These are phyloP conservation scores for Glomus cerebriforme DNA, from an alignment of 192 early-diverging fungal species.

Conservation along the genomic window DNA sequence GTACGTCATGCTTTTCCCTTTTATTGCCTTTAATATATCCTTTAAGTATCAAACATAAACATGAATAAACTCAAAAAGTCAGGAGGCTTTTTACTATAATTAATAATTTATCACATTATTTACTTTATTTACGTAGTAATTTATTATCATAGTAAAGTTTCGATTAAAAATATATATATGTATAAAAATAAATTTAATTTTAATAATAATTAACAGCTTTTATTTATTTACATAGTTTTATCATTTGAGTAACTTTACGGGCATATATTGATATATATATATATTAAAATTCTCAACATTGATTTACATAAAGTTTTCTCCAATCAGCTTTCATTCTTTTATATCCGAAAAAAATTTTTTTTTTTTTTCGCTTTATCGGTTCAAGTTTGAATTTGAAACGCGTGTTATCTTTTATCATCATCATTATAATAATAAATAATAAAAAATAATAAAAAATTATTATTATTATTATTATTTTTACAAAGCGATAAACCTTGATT, in stretches of 20 bases:
- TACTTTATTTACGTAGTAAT: not conserved
- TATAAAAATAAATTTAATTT: too few relatives aligned
- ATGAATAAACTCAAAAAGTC: not conserved
- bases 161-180: too few relatives aligned
- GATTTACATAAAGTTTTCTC: not conserved
- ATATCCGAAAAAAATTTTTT: too few relatives aligned
- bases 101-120: not conserved
- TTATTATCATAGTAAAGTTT: not conserved
- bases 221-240: too few relatives aligned
- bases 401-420: not conserved
- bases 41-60: not conserved
- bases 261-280: too few relatives aligned
- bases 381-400: not conserved
- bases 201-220: too few relatives aligned
- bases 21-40: not conserved
- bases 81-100: not conserved
- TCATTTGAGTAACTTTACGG: too few relatives aligned
- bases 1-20: not conserved
- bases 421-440: not conserved
- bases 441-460: not conserved
- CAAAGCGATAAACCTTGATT: not conserved
- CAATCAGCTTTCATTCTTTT: not conserved
- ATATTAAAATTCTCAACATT: too few relatives aligned
- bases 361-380: too few relatives aligned
- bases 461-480: not conserved